A percentile compares a stretch with the other conserved stretches of the same genome.
Evolutionary conservation across 2,329 filamentous ascomycete genomes (phyloP).

Genomic region (Cordyceps fumosorosea): DNA sequence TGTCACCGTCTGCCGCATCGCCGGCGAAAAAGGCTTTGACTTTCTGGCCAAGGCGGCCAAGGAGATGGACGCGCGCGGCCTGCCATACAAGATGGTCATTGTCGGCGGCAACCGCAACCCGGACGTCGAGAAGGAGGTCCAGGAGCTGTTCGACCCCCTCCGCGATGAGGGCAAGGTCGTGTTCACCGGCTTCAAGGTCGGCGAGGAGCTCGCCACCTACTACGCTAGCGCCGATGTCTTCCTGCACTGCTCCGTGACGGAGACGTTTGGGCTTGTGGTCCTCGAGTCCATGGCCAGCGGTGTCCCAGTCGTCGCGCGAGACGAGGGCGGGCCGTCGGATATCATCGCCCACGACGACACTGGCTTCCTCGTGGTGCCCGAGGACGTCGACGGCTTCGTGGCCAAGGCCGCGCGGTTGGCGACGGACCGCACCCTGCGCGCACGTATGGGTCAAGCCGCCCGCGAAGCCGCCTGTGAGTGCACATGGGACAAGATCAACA

Average conservation of each 20-base stretch:
- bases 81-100: constrained; percentile 58
- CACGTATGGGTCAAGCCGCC: constrained; percentile 39
- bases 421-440: constrained; percentile 36
- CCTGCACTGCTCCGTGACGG: constrained; percentile 63
- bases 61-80: constrained; percentile 45
- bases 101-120: constrained; percentile 62
- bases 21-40: constrained; percentile 64
- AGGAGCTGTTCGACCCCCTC: constrained; percentile 50
- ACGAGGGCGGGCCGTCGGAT: constrained; percentile 63
- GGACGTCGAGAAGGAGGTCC: constrained; percentile 54
- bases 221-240: constrained; percentile 66
- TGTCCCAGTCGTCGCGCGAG: constrained; percentile 60
- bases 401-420: constrained; percentile 44
- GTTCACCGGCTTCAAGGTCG: constrained; percentile 61
- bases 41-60: constrained; percentile 54
- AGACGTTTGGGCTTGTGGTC: constrained; percentile 66
- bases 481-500: constrained; percentile 68
- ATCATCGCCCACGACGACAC: constrained; percentile 54
- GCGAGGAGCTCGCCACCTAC: constrained; percentile 53
- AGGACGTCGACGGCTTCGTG: constrained; percentile 55
- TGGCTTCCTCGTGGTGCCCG: constrained; percentile 54
- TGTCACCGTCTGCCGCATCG: constrained; percentile 59
- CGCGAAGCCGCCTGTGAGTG: constrained; percentile 53
- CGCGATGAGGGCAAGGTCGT: constrained; percentile 44
- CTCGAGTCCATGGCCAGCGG: constrained; percentile 66